These are phyloP conservation scores for Aspergillus nomiae DNA, from an alignment of 2,329 filamentous ascomycete species.

Conservation along the genomic window DNA sequence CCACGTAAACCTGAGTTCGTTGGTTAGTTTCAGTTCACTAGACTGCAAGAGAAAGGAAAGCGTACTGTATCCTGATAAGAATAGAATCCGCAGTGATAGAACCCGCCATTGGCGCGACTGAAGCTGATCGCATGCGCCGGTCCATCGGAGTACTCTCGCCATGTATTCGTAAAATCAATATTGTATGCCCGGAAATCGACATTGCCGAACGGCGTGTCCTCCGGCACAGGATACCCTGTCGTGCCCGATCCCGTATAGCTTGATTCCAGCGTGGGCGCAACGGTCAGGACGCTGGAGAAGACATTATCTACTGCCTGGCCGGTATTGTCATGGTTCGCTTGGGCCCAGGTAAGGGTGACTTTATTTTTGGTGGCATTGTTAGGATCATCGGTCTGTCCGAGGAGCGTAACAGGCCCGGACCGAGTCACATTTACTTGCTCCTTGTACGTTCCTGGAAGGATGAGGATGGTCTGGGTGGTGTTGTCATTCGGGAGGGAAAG, in stretches of 20 bases:
- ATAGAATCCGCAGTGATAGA: constrained; percentile 68
- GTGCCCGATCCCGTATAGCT: constrained; percentile 64
- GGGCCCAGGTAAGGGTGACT: constrained; percentile 62
- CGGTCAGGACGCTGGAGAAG: constrained; percentile 62
- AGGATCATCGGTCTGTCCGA: constrained; percentile 58
- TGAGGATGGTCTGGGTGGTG: constrained; percentile 57
- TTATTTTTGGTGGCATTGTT: constrained; percentile 50
- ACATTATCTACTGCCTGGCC: constrained; percentile 57
- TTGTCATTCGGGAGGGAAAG: constrained; percentile 50
- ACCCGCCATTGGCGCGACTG: constrained; percentile 65
- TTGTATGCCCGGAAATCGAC: constrained; percentile 67
- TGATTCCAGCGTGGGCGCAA: constrained; percentile 65
- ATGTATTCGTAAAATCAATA: constrained; percentile 66
- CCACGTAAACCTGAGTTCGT: constrained; percentile 55
- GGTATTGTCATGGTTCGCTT: constrained; percentile 53
- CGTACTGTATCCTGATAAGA: constrained; percentile 67
- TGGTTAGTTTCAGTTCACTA: not conserved
- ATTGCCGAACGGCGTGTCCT: constrained; percentile 64
- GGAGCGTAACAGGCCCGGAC: constrained; percentile 60
- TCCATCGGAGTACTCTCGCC: constrained; percentile 54
- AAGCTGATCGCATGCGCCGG: constrained; percentile 63
- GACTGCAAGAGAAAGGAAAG: not conserved
- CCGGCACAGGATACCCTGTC: constrained; percentile 62
- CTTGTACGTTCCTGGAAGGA: constrained; percentile 61
- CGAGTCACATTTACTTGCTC: constrained; percentile 69